These are phyloP conservation scores for Picea glauca DNA, from an alignment of 75 land plant species.

Conservation along the genomic window DNA sequence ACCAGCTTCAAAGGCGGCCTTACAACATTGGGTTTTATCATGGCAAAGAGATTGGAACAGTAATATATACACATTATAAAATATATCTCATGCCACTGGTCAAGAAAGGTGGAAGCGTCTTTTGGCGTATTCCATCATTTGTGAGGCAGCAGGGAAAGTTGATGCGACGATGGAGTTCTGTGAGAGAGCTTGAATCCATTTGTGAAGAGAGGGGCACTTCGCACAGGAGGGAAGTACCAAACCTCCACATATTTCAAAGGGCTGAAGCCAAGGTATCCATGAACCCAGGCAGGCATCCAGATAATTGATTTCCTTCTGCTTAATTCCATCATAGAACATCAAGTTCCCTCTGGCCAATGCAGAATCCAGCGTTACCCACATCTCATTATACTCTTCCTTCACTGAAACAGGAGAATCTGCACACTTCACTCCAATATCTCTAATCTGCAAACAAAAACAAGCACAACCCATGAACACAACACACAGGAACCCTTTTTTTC, in stretches of 20 bases:
- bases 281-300: background rate
- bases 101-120: background rate
- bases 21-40: no score
- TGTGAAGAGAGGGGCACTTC: background rate
- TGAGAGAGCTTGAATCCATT: background rate
- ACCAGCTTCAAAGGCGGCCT: no score
- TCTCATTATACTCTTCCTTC: background rate
- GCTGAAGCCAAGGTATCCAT: conserved; percentile 1
- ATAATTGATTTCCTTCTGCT: background rate
- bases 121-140: background rate
- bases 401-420: background rate
- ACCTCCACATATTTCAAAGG: background rate
- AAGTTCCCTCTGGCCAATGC: background rate
- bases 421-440: conserved; percentile 1
- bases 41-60: background rate
- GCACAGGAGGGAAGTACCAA: background rate
- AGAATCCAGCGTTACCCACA: background rate
- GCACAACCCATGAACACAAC: background rate
- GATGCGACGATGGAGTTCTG: background rate
- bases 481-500: no score
- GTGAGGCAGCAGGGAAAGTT: background rate
- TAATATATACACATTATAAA: background rate
- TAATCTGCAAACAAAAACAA: background rate
- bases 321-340: background rate
- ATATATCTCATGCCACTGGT: background rate